A percentile compares a stretch with the other conserved stretches of the same genome.
phyloP scores from a whole-genome alignment of 345 rosid genomes.

The Dipteronia dyeriana region DNA sequence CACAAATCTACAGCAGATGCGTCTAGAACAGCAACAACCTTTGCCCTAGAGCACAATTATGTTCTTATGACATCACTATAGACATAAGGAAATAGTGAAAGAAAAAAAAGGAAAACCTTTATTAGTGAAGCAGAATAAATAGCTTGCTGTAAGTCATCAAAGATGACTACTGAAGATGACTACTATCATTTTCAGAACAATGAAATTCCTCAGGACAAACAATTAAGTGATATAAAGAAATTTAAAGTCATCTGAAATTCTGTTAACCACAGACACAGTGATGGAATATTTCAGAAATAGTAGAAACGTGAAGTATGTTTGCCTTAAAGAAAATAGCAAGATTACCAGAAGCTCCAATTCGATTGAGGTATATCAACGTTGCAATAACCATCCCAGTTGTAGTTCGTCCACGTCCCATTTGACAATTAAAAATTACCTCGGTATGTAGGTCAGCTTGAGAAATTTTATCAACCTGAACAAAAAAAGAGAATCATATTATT shows the following conservation, averaged over 20 bases:
- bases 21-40: neutral
- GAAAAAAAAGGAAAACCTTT: neutral
- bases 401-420: conserved; percentile 99
- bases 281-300: neutral
- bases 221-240: conserved; percentile 3
- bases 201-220: neutral
- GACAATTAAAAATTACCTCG: conserved; percentile 89
- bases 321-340: conserved; percentile 24
- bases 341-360: conserved; percentile 87
- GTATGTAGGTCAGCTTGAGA: conserved; percentile 70
- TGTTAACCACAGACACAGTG: neutral
- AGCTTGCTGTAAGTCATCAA: neutral
- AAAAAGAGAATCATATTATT: conserved; percentile 14
- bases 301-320: neutral
- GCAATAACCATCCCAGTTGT: conserved; percentile 99
- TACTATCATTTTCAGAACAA: neutral
- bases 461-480: conserved; percentile 79
- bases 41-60: neutral
- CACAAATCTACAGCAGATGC: conserved; percentile 2
- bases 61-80: neutral
- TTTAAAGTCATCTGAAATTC: neutral
- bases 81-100: conserved; percentile 5
- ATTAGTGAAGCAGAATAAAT: neutral
- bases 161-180: neutral
- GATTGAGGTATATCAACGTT: conserved; percentile 83